These are phyloP conservation scores for Ricinus communis DNA, from an alignment of 345 rosid genomes.

Conservation along the genomic window DNA sequence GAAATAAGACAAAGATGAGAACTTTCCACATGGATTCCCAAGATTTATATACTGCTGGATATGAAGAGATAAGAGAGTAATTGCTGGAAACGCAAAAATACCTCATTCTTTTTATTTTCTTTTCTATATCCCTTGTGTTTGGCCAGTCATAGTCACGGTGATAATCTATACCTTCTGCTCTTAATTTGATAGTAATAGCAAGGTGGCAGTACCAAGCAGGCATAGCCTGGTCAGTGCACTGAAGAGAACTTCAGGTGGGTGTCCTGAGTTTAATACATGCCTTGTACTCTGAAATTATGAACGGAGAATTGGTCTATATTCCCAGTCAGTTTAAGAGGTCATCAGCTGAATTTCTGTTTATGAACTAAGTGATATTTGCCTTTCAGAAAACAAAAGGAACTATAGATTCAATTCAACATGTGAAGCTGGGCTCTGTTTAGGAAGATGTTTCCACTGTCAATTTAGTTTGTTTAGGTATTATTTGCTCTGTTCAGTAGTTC, in stretches of 20 bases:
- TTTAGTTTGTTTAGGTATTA: not conserved
- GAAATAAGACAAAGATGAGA: not conserved
- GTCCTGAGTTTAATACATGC: too few species aligned
- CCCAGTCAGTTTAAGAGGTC: constrained; percentile 1
- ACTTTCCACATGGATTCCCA: not conserved
- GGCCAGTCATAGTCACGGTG: not conserved
- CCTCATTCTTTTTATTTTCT: not conserved
- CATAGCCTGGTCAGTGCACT: not conserved
- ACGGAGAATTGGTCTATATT: not conserved
- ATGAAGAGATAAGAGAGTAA: not conserved
- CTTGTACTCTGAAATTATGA: constrained; percentile 3
- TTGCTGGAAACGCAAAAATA: not conserved
- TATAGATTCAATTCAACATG: not conserved
- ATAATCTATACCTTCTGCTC: not conserved
- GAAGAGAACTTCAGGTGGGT: too few species aligned
- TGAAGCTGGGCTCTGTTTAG: not conserved
- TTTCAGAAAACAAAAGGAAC: too few species aligned
- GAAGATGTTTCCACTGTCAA: not conserved
- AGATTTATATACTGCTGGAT: not conserved
- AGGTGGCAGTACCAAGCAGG: not conserved
- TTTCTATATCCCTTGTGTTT: not conserved
- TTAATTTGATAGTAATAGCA: not conserved
- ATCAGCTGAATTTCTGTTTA: constrained; percentile 1
- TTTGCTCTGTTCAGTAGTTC: not conserved
- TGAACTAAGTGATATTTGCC: not conserved